A percentile compares a stretch with the other conserved stretches of the same genome.
These are phyloP conservation scores for Gracilariopsis chorda DNA, from an alignment of 23 red algal genomes.

Conservation along the genomic window DNA sequence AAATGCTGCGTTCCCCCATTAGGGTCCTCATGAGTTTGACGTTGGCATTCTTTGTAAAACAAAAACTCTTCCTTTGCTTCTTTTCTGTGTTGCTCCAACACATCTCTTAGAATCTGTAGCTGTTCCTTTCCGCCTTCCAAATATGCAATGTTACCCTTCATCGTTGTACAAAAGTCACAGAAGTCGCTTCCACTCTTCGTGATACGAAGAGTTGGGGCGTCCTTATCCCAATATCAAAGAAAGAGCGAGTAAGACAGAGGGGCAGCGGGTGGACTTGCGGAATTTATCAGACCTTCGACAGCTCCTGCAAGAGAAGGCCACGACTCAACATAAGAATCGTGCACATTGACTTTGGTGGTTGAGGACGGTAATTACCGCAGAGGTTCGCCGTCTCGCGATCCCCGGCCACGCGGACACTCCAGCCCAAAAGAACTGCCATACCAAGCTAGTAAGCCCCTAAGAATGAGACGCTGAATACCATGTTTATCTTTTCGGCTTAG, in stretches of 20 bases:
- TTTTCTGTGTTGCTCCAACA: not conserved
- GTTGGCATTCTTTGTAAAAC: not conserved
- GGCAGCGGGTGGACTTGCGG: not conserved
- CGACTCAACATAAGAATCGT: not conserved
- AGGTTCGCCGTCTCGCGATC: not conserved
- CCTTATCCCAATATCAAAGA: not conserved
- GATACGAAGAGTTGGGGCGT: not conserved
- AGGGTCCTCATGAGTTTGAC: not conserved
- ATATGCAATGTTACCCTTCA: not conserved
- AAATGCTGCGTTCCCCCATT: not conserved
- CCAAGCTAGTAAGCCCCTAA: not conserved
- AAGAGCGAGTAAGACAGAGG: not conserved
- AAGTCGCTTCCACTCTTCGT: not conserved
- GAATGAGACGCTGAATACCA: not conserved
- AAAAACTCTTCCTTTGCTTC: not conserved
- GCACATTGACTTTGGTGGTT: not conserved
- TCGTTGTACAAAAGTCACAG: constrained; percentile 13
- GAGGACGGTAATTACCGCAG: not conserved
- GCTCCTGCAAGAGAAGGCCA: not conserved
- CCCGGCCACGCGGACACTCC: not conserved
- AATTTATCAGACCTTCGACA: not conserved
- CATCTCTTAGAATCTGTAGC: not conserved
- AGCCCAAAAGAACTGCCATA: not conserved
- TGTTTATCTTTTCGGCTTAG: not conserved
- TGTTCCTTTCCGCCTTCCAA: not conserved